Evolutionary conservation across 306 rosid species (phyloP).

Genomic region (Sicyos edulis): DNA sequence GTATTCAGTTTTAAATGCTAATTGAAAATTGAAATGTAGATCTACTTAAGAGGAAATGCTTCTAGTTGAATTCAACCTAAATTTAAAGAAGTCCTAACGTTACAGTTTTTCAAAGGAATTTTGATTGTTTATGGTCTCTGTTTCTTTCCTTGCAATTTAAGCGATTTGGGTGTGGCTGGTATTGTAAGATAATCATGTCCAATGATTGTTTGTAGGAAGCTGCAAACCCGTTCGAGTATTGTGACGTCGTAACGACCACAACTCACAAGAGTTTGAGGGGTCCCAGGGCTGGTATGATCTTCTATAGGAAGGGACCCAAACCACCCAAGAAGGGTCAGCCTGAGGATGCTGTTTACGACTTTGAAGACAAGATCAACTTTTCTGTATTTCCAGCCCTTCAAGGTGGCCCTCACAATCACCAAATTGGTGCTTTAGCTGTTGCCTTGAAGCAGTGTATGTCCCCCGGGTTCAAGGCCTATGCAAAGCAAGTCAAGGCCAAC

Average conservation of each 20-base stretch:
- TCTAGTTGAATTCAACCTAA: background rate
- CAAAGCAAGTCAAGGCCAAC: constrained; percentile 91
- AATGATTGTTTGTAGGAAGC: constrained; percentile 53
- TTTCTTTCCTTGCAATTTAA: background rate
- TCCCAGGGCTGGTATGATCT: constrained; percentile 97
- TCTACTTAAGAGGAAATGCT: background rate
- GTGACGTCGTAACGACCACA: constrained; percentile 88
- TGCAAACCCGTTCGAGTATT: constrained; percentile 67
- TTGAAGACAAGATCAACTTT: constrained; percentile 88
- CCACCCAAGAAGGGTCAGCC: constrained; percentile 54
- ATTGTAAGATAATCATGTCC: background rate
- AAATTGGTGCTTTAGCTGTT: constrained; percentile 93
- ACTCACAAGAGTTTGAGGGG: constrained; percentile 96
- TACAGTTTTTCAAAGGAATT: background rate
- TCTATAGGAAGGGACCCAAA: constrained; percentile 82
- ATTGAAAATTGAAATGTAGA: constrained; percentile 2
- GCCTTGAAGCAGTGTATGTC: constrained; percentile 69
- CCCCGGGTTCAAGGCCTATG: constrained; percentile 80
- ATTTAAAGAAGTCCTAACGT: background rate
- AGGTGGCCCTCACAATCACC: constrained; percentile 98
- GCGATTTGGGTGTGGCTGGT: background rate
- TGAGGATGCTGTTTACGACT: constrained; percentile 72
- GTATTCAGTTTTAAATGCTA: background rate
- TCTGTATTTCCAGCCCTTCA: constrained; percentile 93
- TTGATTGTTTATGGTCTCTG: background rate